Percentiles rank a stretch among this genome's conserved stretches.
These are phyloP conservation scores for Penicillium malachiteum DNA, from an alignment of 495 filamentous ascomycete species.

Conservation along the genomic window DNA sequence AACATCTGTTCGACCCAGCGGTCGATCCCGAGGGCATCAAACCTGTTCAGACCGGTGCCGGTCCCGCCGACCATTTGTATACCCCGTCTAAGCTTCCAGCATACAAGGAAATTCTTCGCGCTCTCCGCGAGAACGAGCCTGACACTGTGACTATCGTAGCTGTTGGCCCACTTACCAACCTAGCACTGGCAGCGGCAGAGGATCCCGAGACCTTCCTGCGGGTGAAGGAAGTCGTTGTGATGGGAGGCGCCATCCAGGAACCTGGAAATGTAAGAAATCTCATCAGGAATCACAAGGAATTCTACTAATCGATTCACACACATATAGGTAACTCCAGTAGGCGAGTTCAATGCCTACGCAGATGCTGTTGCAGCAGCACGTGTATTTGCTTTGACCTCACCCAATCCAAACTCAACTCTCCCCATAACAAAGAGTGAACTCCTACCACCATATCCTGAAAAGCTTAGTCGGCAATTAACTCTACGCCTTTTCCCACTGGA, in stretches of 20 bases:
- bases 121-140: constrained; percentile 72
- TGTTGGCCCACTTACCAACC: constrained; percentile 86
- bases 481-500: constrained; percentile 85
- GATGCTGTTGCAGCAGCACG: constrained; percentile 83
- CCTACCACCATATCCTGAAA: constrained; percentile 66
- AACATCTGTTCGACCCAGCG: constrained; percentile 66
- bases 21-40: constrained; percentile 37
- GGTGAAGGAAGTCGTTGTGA: constrained; percentile 89
- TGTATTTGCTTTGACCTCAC: constrained; percentile 86
- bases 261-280: constrained; percentile 66
- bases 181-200: constrained; percentile 81
- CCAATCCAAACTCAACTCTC: constrained; percentile 65
- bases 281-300: not conserved
- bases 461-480: constrained; percentile 64
- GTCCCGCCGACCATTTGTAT: constrained; percentile 53
- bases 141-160: constrained; percentile 87
- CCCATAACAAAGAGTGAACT: constrained; percentile 50
- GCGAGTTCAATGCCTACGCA: constrained; percentile 83
- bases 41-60: constrained; percentile 31
- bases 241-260: constrained; percentile 83
- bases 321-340: constrained; percentile 67
- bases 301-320: not conserved
- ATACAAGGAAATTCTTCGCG: constrained; percentile 80
- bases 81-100: constrained; percentile 68
- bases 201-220: constrained; percentile 84